Conservation (phyloP, 495 filamentous ascomycete genomes). For the Elaphomyces granulatus region DNA sequence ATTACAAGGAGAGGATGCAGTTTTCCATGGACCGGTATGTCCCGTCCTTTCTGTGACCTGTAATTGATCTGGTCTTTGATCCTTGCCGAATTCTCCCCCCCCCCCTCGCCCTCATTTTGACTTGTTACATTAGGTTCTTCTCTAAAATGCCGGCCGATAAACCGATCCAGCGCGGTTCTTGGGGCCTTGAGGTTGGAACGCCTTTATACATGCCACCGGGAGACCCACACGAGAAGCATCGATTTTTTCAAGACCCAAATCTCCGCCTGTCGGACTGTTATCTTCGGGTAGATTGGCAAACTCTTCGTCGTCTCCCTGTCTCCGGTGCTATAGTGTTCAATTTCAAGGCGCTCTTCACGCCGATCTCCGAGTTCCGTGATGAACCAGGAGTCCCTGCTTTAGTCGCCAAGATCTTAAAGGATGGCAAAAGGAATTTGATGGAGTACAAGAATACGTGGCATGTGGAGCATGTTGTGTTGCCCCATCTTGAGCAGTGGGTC, state of each 20-base stretch:
- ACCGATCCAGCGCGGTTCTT: constrained; percentile 78
- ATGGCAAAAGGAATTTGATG: constrained; percentile 63
- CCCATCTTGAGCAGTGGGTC: constrained; percentile 50
- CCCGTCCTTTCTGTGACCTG: not conserved
- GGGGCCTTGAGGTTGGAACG: constrained; percentile 66
- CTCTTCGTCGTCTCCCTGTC: constrained; percentile 65
- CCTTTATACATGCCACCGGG: constrained; percentile 68
- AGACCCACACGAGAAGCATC: constrained; percentile 49
- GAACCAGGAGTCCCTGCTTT: constrained; percentile 64
- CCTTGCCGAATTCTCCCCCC: no score
- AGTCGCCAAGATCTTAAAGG: constrained; percentile 48
- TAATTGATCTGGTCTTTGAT: not conserved
- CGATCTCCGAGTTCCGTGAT: constrained; percentile 52
- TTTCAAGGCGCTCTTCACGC: constrained; percentile 83
- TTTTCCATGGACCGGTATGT: constrained; percentile 70
- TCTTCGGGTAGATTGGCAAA: constrained; percentile 89
- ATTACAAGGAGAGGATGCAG: constrained; percentile 85
- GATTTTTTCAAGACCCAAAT: constrained; percentile 39
- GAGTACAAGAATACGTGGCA: constrained; percentile 81
- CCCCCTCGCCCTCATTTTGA: constrained; percentile 3
- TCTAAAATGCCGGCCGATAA: constrained; percentile 57
- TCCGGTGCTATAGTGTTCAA: constrained; percentile 71
- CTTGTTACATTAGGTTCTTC: constrained; percentile 46
- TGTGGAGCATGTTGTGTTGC: constrained; percentile 61
- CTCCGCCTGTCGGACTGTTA: constrained; percentile 46